Percentiles rank a stretch among this genome's conserved stretches.
Evolutionary conservation across 306 rosid genomes (phyloP).

Genomic region (Corylus heterophylla): DNA sequence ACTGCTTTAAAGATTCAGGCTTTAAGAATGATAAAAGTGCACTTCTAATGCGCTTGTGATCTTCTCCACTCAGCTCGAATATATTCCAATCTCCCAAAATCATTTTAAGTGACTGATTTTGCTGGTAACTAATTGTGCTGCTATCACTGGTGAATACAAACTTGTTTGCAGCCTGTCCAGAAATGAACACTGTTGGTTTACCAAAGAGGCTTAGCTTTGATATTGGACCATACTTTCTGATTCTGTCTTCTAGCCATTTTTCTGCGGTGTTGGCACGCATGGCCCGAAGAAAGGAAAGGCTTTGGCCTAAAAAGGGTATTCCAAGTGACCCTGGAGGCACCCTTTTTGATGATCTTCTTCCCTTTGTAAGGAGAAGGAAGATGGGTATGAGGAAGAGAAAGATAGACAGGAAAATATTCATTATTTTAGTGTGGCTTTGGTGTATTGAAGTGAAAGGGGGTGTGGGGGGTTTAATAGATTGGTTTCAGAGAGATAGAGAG

Average conservation of each 20-base stretch:
- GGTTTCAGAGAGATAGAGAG: neutral
- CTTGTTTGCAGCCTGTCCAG: constrained; percentile 75
- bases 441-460: neutral
- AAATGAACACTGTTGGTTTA: constrained; percentile 63
- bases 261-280: constrained; percentile 54
- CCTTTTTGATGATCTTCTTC: constrained; percentile 23
- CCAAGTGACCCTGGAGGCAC: constrained; percentile 60
- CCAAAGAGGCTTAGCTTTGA: constrained; percentile 77
- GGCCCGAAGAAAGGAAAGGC: constrained; percentile 43
- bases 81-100: constrained; percentile 58
- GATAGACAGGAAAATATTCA: constrained; percentile 17
- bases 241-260: constrained; percentile 52
- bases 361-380: constrained; percentile 27
- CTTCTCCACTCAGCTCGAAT: constrained; percentile 48
- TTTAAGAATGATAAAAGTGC: constrained; percentile 70
- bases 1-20: constrained; percentile 67
- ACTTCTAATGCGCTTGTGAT: constrained; percentile 67
- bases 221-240: constrained; percentile 62
- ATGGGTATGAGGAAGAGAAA: constrained; percentile 33
- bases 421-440: constrained; percentile 5
- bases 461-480: too few species aligned
- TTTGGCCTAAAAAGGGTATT: constrained; percentile 52
- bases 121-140: constrained; percentile 36
- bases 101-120: constrained; percentile 41
- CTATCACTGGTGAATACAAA: constrained; percentile 40